Percentiles rank a stretch among this genome's conserved stretches.
Conservation (phyloP, 1,284 basidiomycete species). For the Ustilago tritici region DNA sequence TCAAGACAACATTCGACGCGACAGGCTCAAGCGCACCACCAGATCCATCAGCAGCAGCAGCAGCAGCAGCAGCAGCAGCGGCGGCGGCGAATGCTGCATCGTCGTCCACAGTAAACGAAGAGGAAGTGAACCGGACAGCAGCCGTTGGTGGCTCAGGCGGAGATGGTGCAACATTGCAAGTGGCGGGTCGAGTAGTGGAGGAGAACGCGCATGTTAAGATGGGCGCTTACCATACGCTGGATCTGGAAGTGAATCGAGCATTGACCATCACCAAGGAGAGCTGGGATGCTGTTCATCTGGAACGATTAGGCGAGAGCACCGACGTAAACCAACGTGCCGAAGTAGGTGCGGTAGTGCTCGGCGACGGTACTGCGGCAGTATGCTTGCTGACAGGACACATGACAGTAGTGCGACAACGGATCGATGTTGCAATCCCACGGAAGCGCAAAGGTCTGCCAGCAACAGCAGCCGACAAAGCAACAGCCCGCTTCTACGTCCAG, state of each 20-base stretch:
- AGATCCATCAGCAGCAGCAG: constrained; percentile 54
- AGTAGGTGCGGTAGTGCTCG: constrained; percentile 94
- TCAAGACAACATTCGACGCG: constrained; percentile 72
- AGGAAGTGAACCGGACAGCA: constrained; percentile 43
- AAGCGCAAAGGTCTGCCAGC: constrained; percentile 73
- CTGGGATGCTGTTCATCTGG: constrained; percentile 92
- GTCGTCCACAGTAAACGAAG: constrained; percentile 34
- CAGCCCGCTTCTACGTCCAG: constrained; percentile 80
- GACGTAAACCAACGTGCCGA: constrained; percentile 93
- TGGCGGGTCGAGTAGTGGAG: constrained; percentile 86
- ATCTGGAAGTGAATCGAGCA: constrained; percentile 91
- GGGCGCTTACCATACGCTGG: constrained; percentile 94
- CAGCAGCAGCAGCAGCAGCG: constrained; percentile 6
- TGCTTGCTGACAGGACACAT: constrained; percentile 96
- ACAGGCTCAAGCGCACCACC: constrained; percentile 58
- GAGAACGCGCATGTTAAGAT: constrained; percentile 94
- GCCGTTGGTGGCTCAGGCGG: constrained; percentile 48
- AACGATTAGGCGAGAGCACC: constrained; percentile 86
- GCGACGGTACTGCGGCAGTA: constrained; percentile 89
- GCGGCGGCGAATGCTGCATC: constrained; percentile 14
- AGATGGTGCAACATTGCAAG: constrained; percentile 76
- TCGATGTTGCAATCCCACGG: constrained; percentile 89
- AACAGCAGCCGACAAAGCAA: constrained; percentile 58
- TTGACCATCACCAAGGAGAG: constrained; percentile 86
- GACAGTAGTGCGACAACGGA: constrained; percentile 91